Base-by-base conservation (phyloP, 768 basidiomycete genomes). In the Floccularia luteovirens region DNA sequence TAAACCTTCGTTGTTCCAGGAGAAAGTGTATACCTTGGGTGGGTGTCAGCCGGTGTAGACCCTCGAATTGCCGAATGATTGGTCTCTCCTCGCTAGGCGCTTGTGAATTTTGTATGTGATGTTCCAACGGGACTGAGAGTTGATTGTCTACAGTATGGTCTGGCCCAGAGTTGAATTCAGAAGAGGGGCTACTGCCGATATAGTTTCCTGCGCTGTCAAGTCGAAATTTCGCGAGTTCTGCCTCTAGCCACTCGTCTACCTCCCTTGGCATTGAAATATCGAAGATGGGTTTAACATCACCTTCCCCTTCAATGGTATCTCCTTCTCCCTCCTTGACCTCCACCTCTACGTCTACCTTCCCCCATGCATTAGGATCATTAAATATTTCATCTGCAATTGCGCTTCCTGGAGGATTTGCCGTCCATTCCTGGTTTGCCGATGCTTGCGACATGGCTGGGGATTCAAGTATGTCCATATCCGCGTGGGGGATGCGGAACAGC, bases 331-430 rank as follows among this genome's bases (percentile, higher is more conserved):
- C 51, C 28, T 50, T 39, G 14, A 51, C 58, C 36, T 50, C 49
- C 4, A 53, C 50, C 8, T 60, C 52, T 21, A 56, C 57, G 2
- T 49, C 58, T 2, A 45, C 48, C 16, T 53, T 57, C 28, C 60
- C 59, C 67, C 66, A 69, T 23, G 67, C 61, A n/a, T 61, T 43
- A 3, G 67, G 67, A 42, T 66, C 65, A 35, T 67, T 67, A 48
- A 67, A 66, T 35, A 67, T 69, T 37, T 52, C 58, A 46, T 67
- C 66, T 39, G 65, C 66, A 21, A 67, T 52, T 8, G 64, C 64
- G 38, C 59, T 65, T n/a, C 58, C 58, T n/a, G n/a, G n/a, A 14
- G 64, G 65, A 14, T 61, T 48, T 24, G 48, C 51, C 42, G 56
- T 53, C 43, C 59, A 44, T 13, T 53, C 44, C 16, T 54, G 53